Conservation (phyloP, 768 basidiomycete species). For the Pleurotus eryngii region DNA sequence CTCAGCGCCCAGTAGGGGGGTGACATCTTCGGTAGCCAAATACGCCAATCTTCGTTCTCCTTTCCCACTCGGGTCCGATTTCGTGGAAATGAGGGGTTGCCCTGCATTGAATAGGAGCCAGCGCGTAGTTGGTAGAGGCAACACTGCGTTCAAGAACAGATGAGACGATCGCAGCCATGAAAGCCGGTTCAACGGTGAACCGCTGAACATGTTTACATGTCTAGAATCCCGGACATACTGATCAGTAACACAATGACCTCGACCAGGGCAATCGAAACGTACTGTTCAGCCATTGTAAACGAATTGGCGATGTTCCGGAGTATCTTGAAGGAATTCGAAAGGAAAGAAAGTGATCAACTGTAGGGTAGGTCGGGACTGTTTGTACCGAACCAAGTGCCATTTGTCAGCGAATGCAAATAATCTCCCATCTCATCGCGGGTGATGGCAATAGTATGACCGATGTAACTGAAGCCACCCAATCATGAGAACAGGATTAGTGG, state of each 20-base stretch:
- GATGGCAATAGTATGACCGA: too few species aligned
- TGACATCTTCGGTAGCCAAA: slow-evolving; percentile 60
- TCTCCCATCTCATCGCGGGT: not conserved
- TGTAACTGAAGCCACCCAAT: too few species aligned
- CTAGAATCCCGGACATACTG: slow-evolving; percentile 8
- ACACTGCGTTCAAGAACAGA: slow-evolving; percentile 71
- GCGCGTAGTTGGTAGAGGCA: slow-evolving; percentile 52
- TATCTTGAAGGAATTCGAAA: not conserved
- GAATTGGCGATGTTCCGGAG: not conserved
- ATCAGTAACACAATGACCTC: not conserved
- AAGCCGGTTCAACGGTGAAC: slow-evolving; percentile 76
- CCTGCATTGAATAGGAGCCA: slow-evolving; percentile 81
- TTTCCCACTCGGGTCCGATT: slow-evolving; percentile 27
- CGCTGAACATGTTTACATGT: slow-evolving; percentile 40
- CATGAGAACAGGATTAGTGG: too few species aligned
- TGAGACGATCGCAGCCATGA: slow-evolving; percentile 78
- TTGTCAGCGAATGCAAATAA: not conserved
- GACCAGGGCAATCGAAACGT: not conserved
- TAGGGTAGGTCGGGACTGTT: too few species aligned
- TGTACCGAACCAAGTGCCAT: not conserved
- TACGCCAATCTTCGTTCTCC: slow-evolving; percentile 40
- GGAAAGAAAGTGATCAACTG: too few species aligned
- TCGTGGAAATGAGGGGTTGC: slow-evolving; percentile 55
- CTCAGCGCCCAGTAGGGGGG: slow-evolving; percentile 58
- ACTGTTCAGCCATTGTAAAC: slow-evolving; percentile 7